Conservation (phyloP, 306 rosid genomes). For the barrel medic (Medicago truncatula) region MtrunA17r5.0-ANR NC_053044.1:47688501-47689000, state of each 20-base stretch:
- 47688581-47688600: background rate
- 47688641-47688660: background rate
- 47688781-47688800: too few species aligned
- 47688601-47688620: background rate
- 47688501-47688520: background rate
- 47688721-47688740: too few species aligned
- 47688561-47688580: background rate
- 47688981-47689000: background rate
- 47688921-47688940: background rate
- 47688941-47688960: background rate
- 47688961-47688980: slow-evolving; percentile 22
- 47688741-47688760: too few species aligned
- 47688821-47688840: too few species aligned
- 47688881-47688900: too few species aligned
- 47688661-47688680: background rate
- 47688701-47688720: background rate
- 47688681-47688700: background rate
- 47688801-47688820: too few species aligned
- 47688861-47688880: too few species aligned
- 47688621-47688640: background rate
- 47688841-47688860: too few species aligned
- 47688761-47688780: too few species aligned
- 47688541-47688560: background rate
- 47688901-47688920: background rate
- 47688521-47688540: background rate